These are phyloP conservation scores for Scheffersomyces amazonensis DNA, from an alignment of 805 yeast species.

Conservation along the genomic window DNA sequence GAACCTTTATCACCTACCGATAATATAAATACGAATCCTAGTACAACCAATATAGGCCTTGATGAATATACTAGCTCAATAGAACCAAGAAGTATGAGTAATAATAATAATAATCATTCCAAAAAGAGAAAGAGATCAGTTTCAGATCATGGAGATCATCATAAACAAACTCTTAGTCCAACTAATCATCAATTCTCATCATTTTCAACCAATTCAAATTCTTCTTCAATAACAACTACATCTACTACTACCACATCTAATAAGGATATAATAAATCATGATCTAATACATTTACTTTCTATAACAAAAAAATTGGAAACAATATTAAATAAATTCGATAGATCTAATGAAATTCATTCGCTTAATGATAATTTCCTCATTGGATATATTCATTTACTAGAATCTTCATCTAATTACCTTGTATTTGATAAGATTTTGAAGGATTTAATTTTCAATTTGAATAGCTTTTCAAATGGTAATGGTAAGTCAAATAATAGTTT, in stretches of 20 bases:
- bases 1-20: not conserved
- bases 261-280: constrained; percentile 9
- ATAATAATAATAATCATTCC: not conserved
- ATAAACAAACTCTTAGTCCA: too few species aligned
- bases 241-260: not conserved
- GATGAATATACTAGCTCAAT: not conserved
- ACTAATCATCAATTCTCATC: constrained; percentile 1
- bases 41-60: not conserved
- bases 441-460: constrained; percentile 21
- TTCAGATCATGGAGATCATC: too few species aligned
- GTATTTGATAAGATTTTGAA: constrained; percentile 17
- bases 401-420: constrained; percentile 9
- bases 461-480: constrained; percentile 8
- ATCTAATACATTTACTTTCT: constrained; percentile 25
- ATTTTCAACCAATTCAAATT: not conserved
- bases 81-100: not conserved
- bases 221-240: not conserved
- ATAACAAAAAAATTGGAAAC: constrained; percentile 23
- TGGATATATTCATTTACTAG: constrained; percentile 24
- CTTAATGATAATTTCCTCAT: constrained; percentile 27
- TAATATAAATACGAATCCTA: not conserved
- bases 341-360: constrained; percentile 9
- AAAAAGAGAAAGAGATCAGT: not conserved
- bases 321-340: constrained; percentile 10
- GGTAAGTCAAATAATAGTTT: not conserved